phyloP scores from a whole-genome alignment of 257 asterid species.

The Solanum bulbocastanum region DNA sequence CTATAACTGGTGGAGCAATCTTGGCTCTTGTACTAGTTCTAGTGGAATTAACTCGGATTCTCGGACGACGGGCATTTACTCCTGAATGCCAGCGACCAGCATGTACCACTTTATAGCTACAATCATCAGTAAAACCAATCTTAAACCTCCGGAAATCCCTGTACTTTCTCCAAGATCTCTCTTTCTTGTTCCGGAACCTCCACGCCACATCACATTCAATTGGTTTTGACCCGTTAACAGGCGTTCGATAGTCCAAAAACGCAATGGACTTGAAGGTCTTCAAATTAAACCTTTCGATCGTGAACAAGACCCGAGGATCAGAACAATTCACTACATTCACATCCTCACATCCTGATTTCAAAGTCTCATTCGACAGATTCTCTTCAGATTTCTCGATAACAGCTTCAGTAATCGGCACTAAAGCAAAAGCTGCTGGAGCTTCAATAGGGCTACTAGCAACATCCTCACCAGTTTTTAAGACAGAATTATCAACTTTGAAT shows the following conservation, averaged over 20 bases:
- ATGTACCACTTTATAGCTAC: conserved; percentile 55
- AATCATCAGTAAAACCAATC: conserved; percentile 59
- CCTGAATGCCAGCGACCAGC: conserved; percentile 95
- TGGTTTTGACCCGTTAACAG: conserved; percentile 64
- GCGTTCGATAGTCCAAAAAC: conserved; percentile 66
- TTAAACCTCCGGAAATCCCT: conserved; percentile 90
- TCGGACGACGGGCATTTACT: conserved; percentile 68
- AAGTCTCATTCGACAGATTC: conserved; percentile 21
- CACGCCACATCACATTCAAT: conserved; percentile 92
- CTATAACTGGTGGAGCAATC: conserved; percentile 33
- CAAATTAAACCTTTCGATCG: conserved; percentile 72
- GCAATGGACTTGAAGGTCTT: conserved; percentile 56
- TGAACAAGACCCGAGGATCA: conserved; percentile 57
- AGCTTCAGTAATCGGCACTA: conserved; percentile 45
- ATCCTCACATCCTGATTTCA: conserved; percentile 65
- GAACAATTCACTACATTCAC: conserved; percentile 53
- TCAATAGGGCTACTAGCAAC: conserved; percentile 35
- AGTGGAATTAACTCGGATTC: conserved; percentile 19
- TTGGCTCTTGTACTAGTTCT: conserved; percentile 23
- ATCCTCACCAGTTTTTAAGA: conserved; percentile 95
- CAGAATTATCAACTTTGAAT: conserved; percentile 62
- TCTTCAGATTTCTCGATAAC: conserved; percentile 52
- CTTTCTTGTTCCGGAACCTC: conserved; percentile 85
- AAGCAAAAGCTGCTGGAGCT: conserved; percentile 13
- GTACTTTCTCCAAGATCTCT: conserved; percentile 90